Evolutionary conservation across 805 yeast species (phyloP).

Genomic region (Priceomyces medius): DNA sequence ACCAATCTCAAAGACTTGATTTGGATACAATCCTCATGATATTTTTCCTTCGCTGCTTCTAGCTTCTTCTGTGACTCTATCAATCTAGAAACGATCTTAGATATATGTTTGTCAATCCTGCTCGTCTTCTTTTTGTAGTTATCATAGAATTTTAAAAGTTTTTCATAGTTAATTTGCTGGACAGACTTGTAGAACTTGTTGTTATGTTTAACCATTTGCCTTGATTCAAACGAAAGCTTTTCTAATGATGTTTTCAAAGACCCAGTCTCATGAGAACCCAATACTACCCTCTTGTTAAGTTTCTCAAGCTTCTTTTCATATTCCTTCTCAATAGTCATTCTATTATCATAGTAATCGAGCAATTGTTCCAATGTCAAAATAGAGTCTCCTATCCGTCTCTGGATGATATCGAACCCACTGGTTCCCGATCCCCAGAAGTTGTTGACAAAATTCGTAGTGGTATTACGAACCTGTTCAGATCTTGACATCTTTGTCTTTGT

Average conservation of each 20-base stretch:
- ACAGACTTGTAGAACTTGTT: conserved; percentile 51
- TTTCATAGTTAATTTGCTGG: conserved; percentile 45
- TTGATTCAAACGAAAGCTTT: conserved; percentile 56
- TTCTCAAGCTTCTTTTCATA: conserved; percentile 56
- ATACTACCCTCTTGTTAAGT: conserved; percentile 43
- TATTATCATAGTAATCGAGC: conserved; percentile 34
- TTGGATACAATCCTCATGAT: conserved; percentile 56
- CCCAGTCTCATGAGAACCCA: conserved; percentile 63
- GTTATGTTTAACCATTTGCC: conserved; percentile 58
- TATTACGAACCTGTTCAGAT: conserved; percentile 6
- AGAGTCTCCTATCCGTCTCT: conserved; percentile 58
- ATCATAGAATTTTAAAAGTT: conserved; percentile 52
- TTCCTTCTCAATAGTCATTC: conserved; percentile 69
- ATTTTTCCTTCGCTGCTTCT: conserved; percentile 44
- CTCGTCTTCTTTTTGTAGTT: conserved; percentile 53
- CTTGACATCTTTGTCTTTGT: conserved; percentile 5
- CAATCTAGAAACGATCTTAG: conserved; percentile 52
- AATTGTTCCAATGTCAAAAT: conserved; percentile 49
- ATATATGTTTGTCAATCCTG: conserved; percentile 57
- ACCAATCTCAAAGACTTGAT: conserved; percentile 60
- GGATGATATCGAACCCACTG: conserved; percentile 55
- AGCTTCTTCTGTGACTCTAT: conserved; percentile 34
- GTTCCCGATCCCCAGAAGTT: conserved; percentile 62
- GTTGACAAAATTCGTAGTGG: conserved; percentile 37
- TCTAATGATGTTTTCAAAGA: conserved; percentile 59